Percentiles rank a stretch among this genome's conserved stretches.
Conservation (phyloP, 768 basidiomycete species). For the Pisolithus sp. region DNA sequence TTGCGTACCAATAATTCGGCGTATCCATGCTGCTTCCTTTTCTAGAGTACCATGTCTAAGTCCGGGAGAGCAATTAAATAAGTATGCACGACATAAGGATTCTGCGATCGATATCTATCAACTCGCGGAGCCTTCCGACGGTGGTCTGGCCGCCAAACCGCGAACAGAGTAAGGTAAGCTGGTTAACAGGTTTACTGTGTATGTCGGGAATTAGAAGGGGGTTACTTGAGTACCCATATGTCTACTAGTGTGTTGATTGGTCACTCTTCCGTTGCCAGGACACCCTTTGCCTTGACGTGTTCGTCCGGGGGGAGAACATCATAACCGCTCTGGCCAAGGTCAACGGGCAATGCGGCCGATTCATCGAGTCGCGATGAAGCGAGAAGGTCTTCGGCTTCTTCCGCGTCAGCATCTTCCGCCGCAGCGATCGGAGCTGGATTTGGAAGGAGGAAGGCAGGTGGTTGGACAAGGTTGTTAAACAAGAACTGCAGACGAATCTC, state of each 20-base stretch:
- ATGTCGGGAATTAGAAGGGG: no score
- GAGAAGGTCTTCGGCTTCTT: constrained; percentile 52
- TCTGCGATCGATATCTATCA: no score
- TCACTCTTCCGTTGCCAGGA: constrained; percentile 9
- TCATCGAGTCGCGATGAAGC: constrained; percentile 51
- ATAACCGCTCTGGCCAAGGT: constrained; percentile 76
- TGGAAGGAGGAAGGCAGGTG: constrained; percentile 56
- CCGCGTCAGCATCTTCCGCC: constrained; percentile 37
- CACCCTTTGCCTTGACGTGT: constrained; percentile 17
- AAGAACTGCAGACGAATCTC: constrained; percentile 50
- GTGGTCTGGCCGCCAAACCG: no score
- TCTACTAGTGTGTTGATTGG: neutral
- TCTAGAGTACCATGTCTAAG: no score
- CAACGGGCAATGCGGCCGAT: constrained; percentile 75
- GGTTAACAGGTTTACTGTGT: no score
- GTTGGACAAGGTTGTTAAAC: constrained; percentile 77
- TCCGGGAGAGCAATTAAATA: no score
- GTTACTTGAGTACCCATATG: neutral
- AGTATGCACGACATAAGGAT: no score
- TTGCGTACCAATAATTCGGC: no score
- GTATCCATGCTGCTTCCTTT: no score
- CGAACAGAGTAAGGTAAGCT: no score
- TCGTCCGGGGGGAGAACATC: constrained; percentile 64
- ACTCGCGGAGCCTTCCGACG: no score
- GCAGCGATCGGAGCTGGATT: constrained; percentile 24